Percentiles rank a stretch among this genome's conserved stretches.
Conservation (phyloP, 176 grass and related monocot genomes). For the Avena sativa region DNA sequence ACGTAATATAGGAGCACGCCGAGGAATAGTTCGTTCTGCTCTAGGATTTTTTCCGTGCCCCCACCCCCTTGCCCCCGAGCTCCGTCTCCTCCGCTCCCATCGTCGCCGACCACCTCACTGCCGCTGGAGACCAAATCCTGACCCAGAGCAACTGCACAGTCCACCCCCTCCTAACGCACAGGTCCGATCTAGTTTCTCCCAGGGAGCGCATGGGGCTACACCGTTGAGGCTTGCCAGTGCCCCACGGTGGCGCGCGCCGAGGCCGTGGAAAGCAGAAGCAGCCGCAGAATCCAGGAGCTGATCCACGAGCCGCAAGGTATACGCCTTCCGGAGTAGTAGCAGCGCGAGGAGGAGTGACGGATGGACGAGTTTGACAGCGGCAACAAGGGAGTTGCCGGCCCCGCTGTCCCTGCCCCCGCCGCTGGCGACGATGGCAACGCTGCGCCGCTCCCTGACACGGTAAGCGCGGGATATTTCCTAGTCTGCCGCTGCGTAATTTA, state of each 20-base stretch:
- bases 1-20: not conserved
- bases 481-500: slow-evolving; percentile 13
- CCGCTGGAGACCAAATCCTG: not conserved
- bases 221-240: slow-evolving; percentile 41
- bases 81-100: not conserved
- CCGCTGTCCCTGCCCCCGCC: slow-evolving; percentile 37
- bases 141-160: not conserved
- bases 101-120: slow-evolving; percentile 29
- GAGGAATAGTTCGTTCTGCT: slow-evolving; percentile 1
- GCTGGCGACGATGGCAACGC: slow-evolving; percentile 68
- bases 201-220: slow-evolving; percentile 15
- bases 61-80: not conserved
- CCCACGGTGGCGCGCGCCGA: slow-evolving; percentile 36
- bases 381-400: slow-evolving; percentile 49
- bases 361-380: slow-evolving; percentile 77
- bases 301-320: not conserved
- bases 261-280: slow-evolving; percentile 41
- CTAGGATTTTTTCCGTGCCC: not conserved
- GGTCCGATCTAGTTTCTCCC: slow-evolving; percentile 24
- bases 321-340: not conserved
- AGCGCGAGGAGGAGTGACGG: slow-evolving; percentile 22
- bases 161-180: not conserved
- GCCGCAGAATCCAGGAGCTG: not conserved
- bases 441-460: slow-evolving; percentile 76
- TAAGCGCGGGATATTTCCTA: slow-evolving; percentile 19